Evolutionary conservation across 1,139 yeast genomes (phyloP), one percentile per base, ranked within the genome.

Genomic region (Magnusiomyces suaveolens): DNA sequence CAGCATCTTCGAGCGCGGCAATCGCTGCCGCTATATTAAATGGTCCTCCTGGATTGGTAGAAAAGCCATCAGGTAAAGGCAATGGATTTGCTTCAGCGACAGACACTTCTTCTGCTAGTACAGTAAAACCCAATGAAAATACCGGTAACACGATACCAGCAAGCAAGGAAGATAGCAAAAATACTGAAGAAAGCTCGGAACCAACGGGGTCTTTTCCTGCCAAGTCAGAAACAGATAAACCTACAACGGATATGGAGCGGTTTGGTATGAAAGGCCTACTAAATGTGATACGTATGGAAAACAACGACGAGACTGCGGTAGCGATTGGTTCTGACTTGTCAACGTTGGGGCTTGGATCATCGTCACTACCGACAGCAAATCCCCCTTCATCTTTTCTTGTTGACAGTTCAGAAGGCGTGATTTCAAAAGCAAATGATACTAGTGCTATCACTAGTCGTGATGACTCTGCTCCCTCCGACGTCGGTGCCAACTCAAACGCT

Each of bases 321-420:
- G 90, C 96, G 8, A 75, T 87, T 57, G 97, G 97, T 24, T 84
- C 85, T 52, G 97, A 92, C 65, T 72, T 89, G 55, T 80, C 82
- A 56, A 80, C 84, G 61, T 72, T 87, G 46, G 95, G 94, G 20
- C 72, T 88, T 8, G 44, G 25, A 8, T 12, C 20, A 3, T n/a
- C 41, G 6, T 16, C 41, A 3, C 4, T n/a, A 16, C 41, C n/a
- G 8, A 12, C 41, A 6, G 18, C 41, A 10, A 38, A 18, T n/a
- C 6, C 41, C 20, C 16, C 41, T 38, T 38, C 41, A 38, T 16
- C 41, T 16, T 29, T 29, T 12, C 33, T 29, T 29, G 33, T 29
- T 16, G 41, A 36, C 3, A 18, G 41, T 36, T 36, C 18, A 4
- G 41, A 36, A 14, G 41, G 18, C 4, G 16, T n/a, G 8, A 36